Base-by-base conservation (phyloP, 805 yeast species). In the Starmerella etchellsii region DNA sequence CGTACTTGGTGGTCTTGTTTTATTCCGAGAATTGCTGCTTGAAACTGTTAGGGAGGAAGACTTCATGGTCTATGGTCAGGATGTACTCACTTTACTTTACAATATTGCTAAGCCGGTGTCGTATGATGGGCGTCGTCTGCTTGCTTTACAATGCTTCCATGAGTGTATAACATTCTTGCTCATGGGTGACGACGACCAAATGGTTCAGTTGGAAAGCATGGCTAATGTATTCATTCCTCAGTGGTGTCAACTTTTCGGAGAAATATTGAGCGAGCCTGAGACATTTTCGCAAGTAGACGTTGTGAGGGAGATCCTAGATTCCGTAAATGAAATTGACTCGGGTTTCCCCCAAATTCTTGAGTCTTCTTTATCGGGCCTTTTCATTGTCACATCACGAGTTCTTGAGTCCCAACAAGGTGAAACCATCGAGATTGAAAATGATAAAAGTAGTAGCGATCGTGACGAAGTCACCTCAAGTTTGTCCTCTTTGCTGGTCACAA, bases 41-140 rank as follows among this genome's bases (percentile, higher is more conserved):
- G 96, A 91, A 54, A 67, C 85, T 37, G 74, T 91, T 24, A 71
- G 88, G 2, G 95, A 84, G 43, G 84, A 78, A 27, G 88, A 82
- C 58, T 88, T 87, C 56, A 81, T 85, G 66, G 78, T 74, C 40
- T 78, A 74, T 10, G 81, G 81, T 2, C 39, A 41, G 16, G 38
- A 39, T 11, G 43, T 58, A 2, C 34, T 56, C 34, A 22, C 33
- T 8, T 35, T 49, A 26, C 40, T 59, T 13, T 49, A 44, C 20
- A 28, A 37, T 2, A 46, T 49, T 6, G 55, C 54, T 39, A 53
- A 20, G 56, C 29, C 24, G 4, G 26, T 34, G 3, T 24, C 36
- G 30, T 14, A 7, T 3, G 39, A 38, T 30, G 38, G 36, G 5
- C 37, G 37, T 10, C 18, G 47, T 3, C 37, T 52, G 47, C 37